Base-by-base conservation (phyloP, 1,139 yeast genomes). In the Lodderomyces metapsilosis region DNA sequence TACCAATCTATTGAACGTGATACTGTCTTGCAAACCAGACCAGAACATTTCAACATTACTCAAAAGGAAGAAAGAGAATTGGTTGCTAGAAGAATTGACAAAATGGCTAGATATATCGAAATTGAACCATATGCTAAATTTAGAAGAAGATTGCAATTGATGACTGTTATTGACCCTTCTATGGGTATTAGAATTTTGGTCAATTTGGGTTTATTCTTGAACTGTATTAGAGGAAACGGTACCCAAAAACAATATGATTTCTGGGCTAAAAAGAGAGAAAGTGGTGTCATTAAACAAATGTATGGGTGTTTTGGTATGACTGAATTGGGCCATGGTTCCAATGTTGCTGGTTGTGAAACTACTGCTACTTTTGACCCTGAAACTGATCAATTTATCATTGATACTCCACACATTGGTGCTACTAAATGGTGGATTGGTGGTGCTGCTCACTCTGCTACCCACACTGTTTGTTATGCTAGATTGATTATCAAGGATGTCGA, bases 351-450 rank as follows among this genome's bases (percentile, higher is more conserved):
- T 36, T 71, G 88, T 50, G 95, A 89, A 65, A 89, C 96, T n/a
- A 85, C 91, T 23, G 96, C 96, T 16, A 83, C 86, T 37, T 89
- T 76, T 59, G 86, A 88, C 59, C 70, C 72, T 37, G 68, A 65
- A 22, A 74, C 74, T 23, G 88, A 87, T 55, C 80, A 82, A 48
- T 87, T 89, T 53, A 63, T 78, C 42, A 81, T 89, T 51, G 80
- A 87, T 61, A 89, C 97, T 18, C 97, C 97, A 6, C 88, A 88
- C 59, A 67, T 86, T 48, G 89, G 92, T 42, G 96, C 96, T 31
- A 88, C 96, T 45, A 89, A 89, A 66, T 89, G 96, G 96, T 89
- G 97, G 97, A 89, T 89, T 57, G 97, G 96, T 42, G 97, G 97
- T 58, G 96, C 96, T 41, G 96, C 96, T 5, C 95, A 88, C 60